phyloP scores from a whole-genome alignment of 768 basidiomycete genomes.

The Russula abietina region DNA sequence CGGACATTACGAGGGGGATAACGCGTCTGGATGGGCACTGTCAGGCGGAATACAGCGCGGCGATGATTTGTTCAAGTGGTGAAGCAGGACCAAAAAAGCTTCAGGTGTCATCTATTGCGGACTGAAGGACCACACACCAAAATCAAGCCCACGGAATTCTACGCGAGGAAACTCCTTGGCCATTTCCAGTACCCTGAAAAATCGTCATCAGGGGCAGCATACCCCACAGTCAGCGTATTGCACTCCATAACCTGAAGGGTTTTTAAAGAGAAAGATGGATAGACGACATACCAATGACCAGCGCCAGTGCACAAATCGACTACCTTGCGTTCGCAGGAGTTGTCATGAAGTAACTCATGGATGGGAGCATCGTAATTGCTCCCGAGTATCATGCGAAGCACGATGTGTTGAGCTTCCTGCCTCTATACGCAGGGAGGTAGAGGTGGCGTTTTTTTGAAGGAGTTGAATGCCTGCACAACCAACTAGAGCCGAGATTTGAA shows the following conservation, averaged over 20 bases:
- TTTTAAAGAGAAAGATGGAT: constrained; percentile 24
- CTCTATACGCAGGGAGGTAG: background rate
- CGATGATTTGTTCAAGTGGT: background rate
- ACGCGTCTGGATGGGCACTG: constrained; percentile 68
- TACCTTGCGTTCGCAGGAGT: constrained; percentile 42
- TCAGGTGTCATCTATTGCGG: background rate
- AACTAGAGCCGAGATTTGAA: background rate
- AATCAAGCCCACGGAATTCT: constrained; percentile 65
- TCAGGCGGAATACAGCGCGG: background rate
- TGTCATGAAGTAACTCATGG: constrained; percentile 40
- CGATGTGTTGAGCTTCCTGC: constrained; percentile 22
- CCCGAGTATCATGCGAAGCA: constrained; percentile 42
- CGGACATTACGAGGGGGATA: constrained; percentile 54
- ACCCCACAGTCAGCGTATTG: background rate
- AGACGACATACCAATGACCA: constrained; percentile 54
- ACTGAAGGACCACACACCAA: constrained; percentile 45
- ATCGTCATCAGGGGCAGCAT: background rate
- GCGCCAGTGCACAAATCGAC: constrained; percentile 76
- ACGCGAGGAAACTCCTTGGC: constrained; percentile 58
- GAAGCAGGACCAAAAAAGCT: background rate
- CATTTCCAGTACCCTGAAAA: constrained; percentile 67
- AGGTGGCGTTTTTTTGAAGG: background rate
- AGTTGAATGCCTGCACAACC: background rate
- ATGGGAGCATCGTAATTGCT: constrained; percentile 58
- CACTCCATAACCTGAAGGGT: constrained; percentile 15